Evolutionary conservation across 257 asterid species (phyloP).

Genomic region (Ehretia macrophylla): DNA sequence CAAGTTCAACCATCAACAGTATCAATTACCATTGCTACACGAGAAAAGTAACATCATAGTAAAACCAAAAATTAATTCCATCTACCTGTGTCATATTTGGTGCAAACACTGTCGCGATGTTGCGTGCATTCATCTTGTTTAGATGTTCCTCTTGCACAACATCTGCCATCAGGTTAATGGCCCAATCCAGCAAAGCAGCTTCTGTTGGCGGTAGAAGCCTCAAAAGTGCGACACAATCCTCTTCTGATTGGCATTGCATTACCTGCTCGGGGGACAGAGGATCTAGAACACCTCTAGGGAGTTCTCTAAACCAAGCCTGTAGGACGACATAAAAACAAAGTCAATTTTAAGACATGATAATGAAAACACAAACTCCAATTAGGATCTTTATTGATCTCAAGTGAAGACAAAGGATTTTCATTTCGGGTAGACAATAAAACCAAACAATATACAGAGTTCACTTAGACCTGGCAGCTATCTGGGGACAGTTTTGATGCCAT

Average conservation of each 20-base stretch:
- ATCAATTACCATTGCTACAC: too few species aligned
- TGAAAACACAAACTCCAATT: neutral
- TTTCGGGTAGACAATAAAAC: neutral
- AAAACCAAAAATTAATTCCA: too few species aligned
- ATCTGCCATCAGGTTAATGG: constrained; percentile 89
- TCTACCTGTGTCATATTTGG: constrained; percentile 97
- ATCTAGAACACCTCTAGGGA: constrained; percentile 89
- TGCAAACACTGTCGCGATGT: constrained; percentile 97
- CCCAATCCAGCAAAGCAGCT: constrained; percentile 87
- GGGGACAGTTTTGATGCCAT: too few species aligned
- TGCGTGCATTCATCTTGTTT: constrained; percentile 93
- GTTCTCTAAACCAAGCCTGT: constrained; percentile 99
- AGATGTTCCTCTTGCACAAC: constrained; percentile 76
- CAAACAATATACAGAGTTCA: too few species aligned
- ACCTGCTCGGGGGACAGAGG: constrained; percentile 86
- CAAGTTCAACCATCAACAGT: too few species aligned
- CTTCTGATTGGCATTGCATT: constrained; percentile 87
- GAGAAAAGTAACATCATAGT: too few species aligned
- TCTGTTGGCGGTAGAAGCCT: constrained; percentile 83
- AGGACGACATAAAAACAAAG: constrained; percentile 8
- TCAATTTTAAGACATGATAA: constrained; percentile 3
- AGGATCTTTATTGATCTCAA: neutral
- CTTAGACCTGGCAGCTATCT: too few species aligned
- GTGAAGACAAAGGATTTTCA: neutral
- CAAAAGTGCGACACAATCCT: constrained; percentile 67